These are phyloP conservation scores for Tricholoma flavovirens DNA, from an alignment of 768 basidiomycete species.

Conservation along the genomic window DNA sequence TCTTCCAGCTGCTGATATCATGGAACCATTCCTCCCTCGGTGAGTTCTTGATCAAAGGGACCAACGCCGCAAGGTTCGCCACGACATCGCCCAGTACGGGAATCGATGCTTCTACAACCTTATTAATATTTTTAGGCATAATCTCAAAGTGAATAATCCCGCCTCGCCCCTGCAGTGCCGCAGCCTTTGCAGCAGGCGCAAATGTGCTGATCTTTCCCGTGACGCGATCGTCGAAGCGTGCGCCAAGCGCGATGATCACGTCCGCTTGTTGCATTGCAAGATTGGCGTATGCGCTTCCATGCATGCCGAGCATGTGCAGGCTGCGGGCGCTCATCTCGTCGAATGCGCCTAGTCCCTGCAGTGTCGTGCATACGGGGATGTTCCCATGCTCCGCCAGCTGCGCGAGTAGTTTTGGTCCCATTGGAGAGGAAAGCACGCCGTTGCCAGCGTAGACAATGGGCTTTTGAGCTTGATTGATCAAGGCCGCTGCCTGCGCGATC, in stretches of 20 bases:
- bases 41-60: conserved; percentile 64
- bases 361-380: conserved; percentile 95
- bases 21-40: conserved; percentile 78
- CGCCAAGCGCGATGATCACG: conserved; percentile 95
- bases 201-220: conserved; percentile 87
- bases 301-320: conserved; percentile 99
- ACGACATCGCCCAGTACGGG: conserved; percentile 94
- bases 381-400: conserved; percentile 79
- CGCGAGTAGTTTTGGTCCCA: conserved; percentile 77
- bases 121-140: conserved; percentile 98
- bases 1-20: conserved; percentile 82
- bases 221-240: conserved; percentile 96
- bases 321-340: conserved; percentile 85
- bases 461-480: conserved; percentile 89
- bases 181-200: conserved; percentile 85
- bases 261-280: conserved; percentile 97
- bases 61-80: conserved; percentile 71
- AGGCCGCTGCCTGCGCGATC: conserved; percentile 76
- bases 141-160: conserved; percentile 99
- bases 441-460: conserved; percentile 93
- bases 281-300: conserved; percentile 96
- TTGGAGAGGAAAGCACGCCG: conserved; percentile 76
- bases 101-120: conserved; percentile 92
- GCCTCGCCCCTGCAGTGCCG: conserved; percentile 79
- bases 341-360: conserved; percentile 93